Evolutionary conservation across 768 basidiomycete genomes (phyloP), one percentile per base, ranked within the genome.

Genomic region (Pisolithus tinctorius): DNA sequence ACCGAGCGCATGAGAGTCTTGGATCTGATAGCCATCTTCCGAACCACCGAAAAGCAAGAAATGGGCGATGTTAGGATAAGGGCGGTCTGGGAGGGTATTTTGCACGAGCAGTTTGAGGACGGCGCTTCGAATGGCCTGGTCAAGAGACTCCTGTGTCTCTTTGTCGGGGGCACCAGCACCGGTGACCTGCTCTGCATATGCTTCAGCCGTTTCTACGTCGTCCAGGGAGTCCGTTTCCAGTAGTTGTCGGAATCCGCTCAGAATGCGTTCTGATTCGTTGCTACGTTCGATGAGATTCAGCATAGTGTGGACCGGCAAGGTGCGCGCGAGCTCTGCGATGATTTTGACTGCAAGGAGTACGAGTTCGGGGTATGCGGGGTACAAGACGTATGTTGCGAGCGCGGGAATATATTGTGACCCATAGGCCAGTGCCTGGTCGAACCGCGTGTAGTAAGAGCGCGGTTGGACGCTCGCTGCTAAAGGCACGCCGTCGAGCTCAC

Each of bases 31-130:
- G 27, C 84, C 80, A 7, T 71, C 70, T n/a, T 74, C 74, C 2
- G 74, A 65, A 3, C 76, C 72, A 20, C 88, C 87, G 59, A 94
- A 89, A 20, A 96, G 76, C 10, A 97, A 71, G 69, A 90, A 88
- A 67, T 96, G 93, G 0, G 88, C 87, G 17, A 95, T 61, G 59
- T 93, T 96, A 6, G 93, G 93, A 57, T 82, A 89, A 0, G 80
- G 68, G 8, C 77, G 69, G 41, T 72, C 76, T 0, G 69, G 64
- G n/a, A 77, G 71, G 0, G 93, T 93, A 53, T 86, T 88, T 51
- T 81, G 81, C 39, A 91, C 80, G 48, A 98, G 75, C 10, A 98
- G 71, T 55, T 94, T 84, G 45, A 98, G 79, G 4, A 89, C 82
- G 0, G 87, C 82, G 1, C 87, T 70, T 36, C 89, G 71, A 49